These are phyloP conservation scores for Pseudotulostoma volvatum DNA, from an alignment of 495 filamentous ascomycete genomes.

Conservation along the genomic window DNA sequence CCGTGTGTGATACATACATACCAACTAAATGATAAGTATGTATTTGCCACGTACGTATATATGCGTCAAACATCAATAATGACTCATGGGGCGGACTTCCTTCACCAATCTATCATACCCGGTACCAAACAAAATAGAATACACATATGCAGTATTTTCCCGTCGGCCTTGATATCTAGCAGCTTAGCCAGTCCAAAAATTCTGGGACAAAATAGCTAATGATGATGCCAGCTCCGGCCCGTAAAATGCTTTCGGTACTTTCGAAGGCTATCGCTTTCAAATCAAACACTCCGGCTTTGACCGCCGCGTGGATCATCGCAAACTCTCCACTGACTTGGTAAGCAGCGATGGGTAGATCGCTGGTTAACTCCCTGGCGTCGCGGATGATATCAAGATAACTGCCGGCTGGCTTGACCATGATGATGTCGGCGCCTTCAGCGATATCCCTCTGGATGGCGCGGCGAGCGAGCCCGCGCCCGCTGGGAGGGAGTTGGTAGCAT, in stretches of 20 bases:
- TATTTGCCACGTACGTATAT: no score
- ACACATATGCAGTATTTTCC: constrained; percentile 4
- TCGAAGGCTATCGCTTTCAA: constrained; percentile 92
- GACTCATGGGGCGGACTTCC: no score
- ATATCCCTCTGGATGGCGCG: constrained; percentile 85
- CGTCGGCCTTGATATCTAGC: constrained; percentile 10
- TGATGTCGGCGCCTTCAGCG: constrained; percentile 84
- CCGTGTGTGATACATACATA: no score
- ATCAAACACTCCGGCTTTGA: constrained; percentile 95
- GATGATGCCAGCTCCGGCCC: constrained; percentile 83
- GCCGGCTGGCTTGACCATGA: constrained; percentile 96
- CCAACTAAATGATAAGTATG: no score
- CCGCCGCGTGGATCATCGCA: constrained; percentile 93
- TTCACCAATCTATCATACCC: no score
- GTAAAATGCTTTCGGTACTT: constrained; percentile 76
- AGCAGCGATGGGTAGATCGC: constrained; percentile 77
- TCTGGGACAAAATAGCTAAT: constrained; percentile 90
- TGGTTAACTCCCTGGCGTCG: constrained; percentile 84
- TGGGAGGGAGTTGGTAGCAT: constrained; percentile 91
- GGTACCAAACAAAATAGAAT: no score
- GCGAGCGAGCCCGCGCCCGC: constrained; percentile 80
- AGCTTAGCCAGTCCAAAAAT: constrained; percentile 67
- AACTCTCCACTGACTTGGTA: constrained; percentile 97
- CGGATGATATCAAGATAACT: constrained; percentile 93
- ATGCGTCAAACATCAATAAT: no score